Conservation (phyloP, 1,139 yeast genomes). For the Candida anutae region DNA sequence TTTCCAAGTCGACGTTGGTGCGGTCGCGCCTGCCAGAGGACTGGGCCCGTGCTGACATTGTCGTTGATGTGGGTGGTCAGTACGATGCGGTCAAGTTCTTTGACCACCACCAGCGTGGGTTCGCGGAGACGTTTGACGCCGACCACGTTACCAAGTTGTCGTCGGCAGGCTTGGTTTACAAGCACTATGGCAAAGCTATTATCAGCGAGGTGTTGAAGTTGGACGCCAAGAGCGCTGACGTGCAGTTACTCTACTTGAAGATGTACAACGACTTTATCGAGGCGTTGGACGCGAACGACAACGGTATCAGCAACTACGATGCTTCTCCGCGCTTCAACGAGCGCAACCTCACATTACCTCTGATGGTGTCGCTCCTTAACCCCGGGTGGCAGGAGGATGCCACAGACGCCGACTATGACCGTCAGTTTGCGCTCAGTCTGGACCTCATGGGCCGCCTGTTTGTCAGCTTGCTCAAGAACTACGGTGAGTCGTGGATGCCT, state of each 20-base stretch:
- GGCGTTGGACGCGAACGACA: constrained; percentile 92
- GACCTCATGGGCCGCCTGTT: constrained; percentile 80
- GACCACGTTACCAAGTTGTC: constrained; percentile 63
- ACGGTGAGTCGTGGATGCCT: constrained; percentile 87
- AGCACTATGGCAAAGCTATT: constrained; percentile 85
- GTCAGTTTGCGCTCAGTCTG: constrained; percentile 62
- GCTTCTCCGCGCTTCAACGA: constrained; percentile 43
- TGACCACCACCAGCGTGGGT: constrained; percentile 89
- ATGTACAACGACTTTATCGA: constrained; percentile 78
- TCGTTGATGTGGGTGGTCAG: constrained; percentile 92
- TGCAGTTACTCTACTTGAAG: constrained; percentile 62
- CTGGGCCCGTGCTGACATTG: constrained; percentile 85
- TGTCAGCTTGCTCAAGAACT: constrained; percentile 55
- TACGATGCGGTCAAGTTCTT: constrained; percentile 83
- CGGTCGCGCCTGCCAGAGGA: constrained; percentile 78
- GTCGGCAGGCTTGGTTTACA: constrained; percentile 90
- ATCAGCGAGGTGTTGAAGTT: constrained; percentile 37
- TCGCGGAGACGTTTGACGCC: constrained; percentile 28
- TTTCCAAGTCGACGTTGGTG: constrained; percentile 54
- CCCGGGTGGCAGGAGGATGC: constrained; percentile 75
- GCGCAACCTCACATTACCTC: constrained; percentile 66
- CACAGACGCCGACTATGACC: constrained; percentile 60
- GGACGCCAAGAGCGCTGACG: constrained; percentile 25
- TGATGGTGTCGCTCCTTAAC: constrained; percentile 66
- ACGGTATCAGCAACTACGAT: constrained; percentile 74